Conservation (phyloP, 164 flowering plant species). For the Houttuynia cordata region DNA sequence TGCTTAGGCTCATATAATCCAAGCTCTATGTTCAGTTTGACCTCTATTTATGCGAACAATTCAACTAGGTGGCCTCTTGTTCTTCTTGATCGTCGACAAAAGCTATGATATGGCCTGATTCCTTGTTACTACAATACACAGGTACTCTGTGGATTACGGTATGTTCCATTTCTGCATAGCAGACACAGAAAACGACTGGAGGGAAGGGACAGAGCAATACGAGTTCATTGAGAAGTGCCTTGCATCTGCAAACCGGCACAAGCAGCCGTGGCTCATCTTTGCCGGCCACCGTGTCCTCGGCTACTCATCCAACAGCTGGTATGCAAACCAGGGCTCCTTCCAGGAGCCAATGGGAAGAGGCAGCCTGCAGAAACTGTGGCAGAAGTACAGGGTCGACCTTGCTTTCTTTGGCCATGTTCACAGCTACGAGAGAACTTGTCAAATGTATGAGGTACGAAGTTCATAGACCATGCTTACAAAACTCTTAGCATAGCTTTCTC, state of each 20-base stretch:
- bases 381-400: slow-evolving; percentile 80
- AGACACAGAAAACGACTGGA: slow-evolving; percentile 88
- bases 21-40: too few species aligned
- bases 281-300: slow-evolving; percentile 88
- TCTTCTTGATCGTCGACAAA: too few species aligned
- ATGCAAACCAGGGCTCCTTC: slow-evolving; percentile 61
- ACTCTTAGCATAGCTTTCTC: not conserved
- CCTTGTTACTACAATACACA: slow-evolving; percentile 9
- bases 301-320: slow-evolving; percentile 46
- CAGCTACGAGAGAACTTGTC: slow-evolving; percentile 86
- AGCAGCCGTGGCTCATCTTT: slow-evolving; percentile 92
- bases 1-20: too few species aligned
- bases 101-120: too few species aligned
- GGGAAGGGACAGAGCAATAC: slow-evolving; percentile 82
- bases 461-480: too few species aligned
- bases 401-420: slow-evolving; percentile 87
- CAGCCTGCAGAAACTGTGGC: slow-evolving; percentile 84
- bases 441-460: slow-evolving; percentile 58
- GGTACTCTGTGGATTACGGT: slow-evolving; percentile 89
- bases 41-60: not conserved
- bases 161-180: slow-evolving; percentile 89
- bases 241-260: slow-evolving; percentile 67
- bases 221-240: slow-evolving; percentile 75
- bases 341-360: slow-evolving; percentile 88
- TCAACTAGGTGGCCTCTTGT: too few species aligned